phyloP scores from a whole-genome alignment of 2,329 filamentous ascomycete genomes.

The Chrysoporthe deuterocubensis region DNA sequence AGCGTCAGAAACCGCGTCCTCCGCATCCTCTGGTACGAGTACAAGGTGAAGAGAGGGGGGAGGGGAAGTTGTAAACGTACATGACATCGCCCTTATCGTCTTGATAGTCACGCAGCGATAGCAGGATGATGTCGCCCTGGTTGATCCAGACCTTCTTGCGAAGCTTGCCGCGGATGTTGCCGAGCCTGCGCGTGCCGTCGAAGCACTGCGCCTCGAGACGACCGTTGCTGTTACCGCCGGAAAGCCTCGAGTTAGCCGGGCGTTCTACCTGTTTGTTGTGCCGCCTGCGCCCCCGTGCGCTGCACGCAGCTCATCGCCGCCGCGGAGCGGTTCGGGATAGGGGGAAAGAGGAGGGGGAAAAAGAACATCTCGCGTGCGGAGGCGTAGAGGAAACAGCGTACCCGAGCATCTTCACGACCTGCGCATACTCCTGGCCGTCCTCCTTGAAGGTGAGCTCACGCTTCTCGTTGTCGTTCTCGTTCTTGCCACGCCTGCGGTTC shows the following conservation, averaged over 20 bases:
- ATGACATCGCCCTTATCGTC: slow-evolving; percentile 92
- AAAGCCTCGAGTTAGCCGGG: not conserved
- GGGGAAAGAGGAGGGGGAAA: not conserved
- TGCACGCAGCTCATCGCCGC: too few species aligned
- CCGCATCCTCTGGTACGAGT: not conserved
- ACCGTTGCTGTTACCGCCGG: slow-evolving; percentile 61
- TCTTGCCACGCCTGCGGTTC: slow-evolving; percentile 57
- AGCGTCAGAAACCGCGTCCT: not conserved
- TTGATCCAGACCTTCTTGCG: slow-evolving; percentile 99
- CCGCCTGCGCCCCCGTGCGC: too few species aligned
- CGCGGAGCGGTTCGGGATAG: too few species aligned
- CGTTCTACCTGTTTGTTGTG: not conserved
- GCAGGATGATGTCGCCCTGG: slow-evolving; percentile 91
- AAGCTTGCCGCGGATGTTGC: slow-evolving; percentile 81
- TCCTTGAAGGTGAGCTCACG: slow-evolving; percentile 82
- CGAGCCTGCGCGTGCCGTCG: slow-evolving; percentile 83
- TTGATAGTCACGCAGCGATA: slow-evolving; percentile 81
- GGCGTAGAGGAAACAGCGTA: slow-evolving; percentile 8
- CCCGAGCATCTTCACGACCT: slow-evolving; percentile 92
- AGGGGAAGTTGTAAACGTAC: slow-evolving; percentile 15
- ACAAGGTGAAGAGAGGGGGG: too few species aligned
- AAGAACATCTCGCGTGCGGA: too few species aligned
- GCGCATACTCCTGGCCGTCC: slow-evolving; percentile 71
- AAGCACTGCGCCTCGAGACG: slow-evolving; percentile 93
- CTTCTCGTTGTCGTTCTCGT: slow-evolving; percentile 83